phyloP scores from a whole-genome alignment of 192 early-diverging fungal genomes.

The Kickxella alabastrina region DNA sequence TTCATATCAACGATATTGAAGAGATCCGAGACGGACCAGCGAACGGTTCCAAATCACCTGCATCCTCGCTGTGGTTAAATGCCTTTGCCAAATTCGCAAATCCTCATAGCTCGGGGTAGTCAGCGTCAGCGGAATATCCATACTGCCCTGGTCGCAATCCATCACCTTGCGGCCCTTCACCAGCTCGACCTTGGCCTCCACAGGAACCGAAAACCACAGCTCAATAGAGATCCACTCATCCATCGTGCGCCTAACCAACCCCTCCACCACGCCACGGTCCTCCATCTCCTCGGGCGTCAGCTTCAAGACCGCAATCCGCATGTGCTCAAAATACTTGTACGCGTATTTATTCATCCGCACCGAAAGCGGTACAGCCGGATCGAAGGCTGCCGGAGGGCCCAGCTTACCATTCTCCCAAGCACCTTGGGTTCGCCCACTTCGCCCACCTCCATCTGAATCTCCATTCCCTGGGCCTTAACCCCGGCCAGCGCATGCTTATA shows the following conservation, averaged over 20 bases:
- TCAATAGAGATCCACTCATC: neutral
- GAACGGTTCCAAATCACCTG: slow-evolving; percentile 11
- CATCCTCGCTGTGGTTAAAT: neutral
- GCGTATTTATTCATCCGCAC: slow-evolving; percentile 6
- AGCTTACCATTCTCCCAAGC: neutral
- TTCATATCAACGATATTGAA: slow-evolving; percentile 11
- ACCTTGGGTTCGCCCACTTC: neutral
- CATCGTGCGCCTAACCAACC: neutral
- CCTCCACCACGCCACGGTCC: too few relatives aligned
- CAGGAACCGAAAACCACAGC: slow-evolving; percentile 10
- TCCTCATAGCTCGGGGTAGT: slow-evolving; percentile 13
- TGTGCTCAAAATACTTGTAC: neutral
- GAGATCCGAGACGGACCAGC: slow-evolving; percentile 13
- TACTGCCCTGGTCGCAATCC: slow-evolving; percentile 14
- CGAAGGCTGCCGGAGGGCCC: slow-evolving; percentile 15
- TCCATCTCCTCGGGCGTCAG: too few relatives aligned
- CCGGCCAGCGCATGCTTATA: slow-evolving; percentile 20
- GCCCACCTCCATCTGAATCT: slow-evolving; percentile 3
- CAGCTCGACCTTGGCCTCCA: slow-evolving; percentile 4
- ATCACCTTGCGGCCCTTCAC: slow-evolving; percentile 9
- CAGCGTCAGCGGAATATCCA: slow-evolving; percentile 18
- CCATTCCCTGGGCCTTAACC: slow-evolving; percentile 12
- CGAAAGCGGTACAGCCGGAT: slow-evolving; percentile 9
- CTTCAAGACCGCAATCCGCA: neutral
- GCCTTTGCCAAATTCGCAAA: neutral